A percentile compares a stretch with the other conserved stretches of the same genome.
phyloP scores from a whole-genome alignment of 306 rosid genomes.

The Trifolium subterraneum region DNA sequence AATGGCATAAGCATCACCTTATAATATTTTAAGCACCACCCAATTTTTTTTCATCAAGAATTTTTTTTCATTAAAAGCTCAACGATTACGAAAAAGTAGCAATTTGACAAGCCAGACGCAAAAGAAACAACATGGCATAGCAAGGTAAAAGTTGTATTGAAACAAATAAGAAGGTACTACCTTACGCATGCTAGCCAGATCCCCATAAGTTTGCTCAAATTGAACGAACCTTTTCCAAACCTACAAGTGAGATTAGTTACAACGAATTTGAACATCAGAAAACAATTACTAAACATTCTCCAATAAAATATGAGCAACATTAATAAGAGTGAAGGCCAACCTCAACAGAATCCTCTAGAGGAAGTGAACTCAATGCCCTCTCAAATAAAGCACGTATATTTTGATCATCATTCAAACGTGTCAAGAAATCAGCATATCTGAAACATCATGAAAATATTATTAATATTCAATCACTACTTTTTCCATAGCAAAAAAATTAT shows the following conservation, averaged over 20 bases:
- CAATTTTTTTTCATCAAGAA: slow-evolving; percentile 14
- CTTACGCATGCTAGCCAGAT: slow-evolving; percentile 93
- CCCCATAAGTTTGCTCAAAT: slow-evolving; percentile 95
- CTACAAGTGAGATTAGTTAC: slow-evolving; percentile 50
- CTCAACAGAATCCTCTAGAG: slow-evolving; percentile 82
- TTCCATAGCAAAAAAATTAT: not conserved
- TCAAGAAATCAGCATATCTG: slow-evolving; percentile 96
- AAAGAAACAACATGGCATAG: slow-evolving; percentile 2
- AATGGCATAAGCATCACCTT: too few relatives aligned
- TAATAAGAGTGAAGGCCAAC: slow-evolving; percentile 47
- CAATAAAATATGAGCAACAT: too few relatives aligned
- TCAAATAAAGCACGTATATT: slow-evolving; percentile 96
- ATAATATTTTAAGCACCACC: not conserved
- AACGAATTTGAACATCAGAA: slow-evolving; percentile 29
- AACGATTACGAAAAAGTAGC: not conserved
- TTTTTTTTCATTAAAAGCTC: slow-evolving; percentile 12
- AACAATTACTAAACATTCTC: too few relatives aligned
- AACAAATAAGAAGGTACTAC: slow-evolving; percentile 44
- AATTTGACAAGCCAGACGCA: not conserved
- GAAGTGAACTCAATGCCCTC: slow-evolving; percentile 87
- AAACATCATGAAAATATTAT: slow-evolving; percentile 42
- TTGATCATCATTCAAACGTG: slow-evolving; percentile 90
- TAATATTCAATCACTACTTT: slow-evolving; percentile 9
- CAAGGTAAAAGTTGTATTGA: slow-evolving; percentile 24
- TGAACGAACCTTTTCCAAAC: slow-evolving; percentile 87